These are phyloP conservation scores for Aureobasidium pullulans DNA, from an alignment of 2,329 filamentous ascomycete genomes.

Conservation along the genomic window DNA sequence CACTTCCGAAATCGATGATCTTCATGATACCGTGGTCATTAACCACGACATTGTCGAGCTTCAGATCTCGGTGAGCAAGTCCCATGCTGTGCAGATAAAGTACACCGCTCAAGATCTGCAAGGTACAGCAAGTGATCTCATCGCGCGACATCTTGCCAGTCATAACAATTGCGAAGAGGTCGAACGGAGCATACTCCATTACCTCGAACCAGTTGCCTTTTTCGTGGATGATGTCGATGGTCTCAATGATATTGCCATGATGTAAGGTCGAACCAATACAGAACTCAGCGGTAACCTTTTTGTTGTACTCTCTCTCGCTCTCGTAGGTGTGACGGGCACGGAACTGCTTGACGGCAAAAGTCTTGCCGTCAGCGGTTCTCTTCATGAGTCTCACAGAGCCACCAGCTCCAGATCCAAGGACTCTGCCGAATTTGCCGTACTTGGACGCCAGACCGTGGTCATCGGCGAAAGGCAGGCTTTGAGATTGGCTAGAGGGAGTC, in stretches of 20 bases:
- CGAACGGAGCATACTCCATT: constrained; percentile 96
- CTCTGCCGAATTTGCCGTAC: constrained; percentile 92
- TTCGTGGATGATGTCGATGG: constrained; percentile 91
- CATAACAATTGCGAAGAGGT: constrained; percentile 98
- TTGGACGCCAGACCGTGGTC: constrained; percentile 85
- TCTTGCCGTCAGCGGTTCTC: constrained; percentile 81
- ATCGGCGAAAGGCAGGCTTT: constrained; percentile 71
- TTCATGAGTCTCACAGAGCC: constrained; percentile 94
- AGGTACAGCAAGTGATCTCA: constrained; percentile 82
- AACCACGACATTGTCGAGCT: constrained; percentile 96
- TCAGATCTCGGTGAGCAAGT: constrained; percentile 87
- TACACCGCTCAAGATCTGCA: constrained; percentile 91
- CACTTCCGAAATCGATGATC: constrained; percentile 97
- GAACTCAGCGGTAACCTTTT: constrained; percentile 97
- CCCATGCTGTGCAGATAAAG: constrained; percentile 94
- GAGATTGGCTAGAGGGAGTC: constrained; percentile 27
- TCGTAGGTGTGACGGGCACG: constrained; percentile 86
- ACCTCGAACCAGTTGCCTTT: constrained; percentile 95
- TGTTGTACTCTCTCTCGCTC: constrained; percentile 89
- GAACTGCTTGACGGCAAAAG: constrained; percentile 98
- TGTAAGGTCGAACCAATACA: constrained; percentile 95
- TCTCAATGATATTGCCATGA: constrained; percentile 97
- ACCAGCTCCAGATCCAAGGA: constrained; percentile 87
- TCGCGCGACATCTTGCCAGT: constrained; percentile 92
- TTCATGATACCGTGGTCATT: constrained; percentile 98